Evolutionary conservation across 1,284 basidiomycete species (phyloP), one percentile per base, ranked within the genome.

Genomic region (Ceratobasidium sp.): DNA sequence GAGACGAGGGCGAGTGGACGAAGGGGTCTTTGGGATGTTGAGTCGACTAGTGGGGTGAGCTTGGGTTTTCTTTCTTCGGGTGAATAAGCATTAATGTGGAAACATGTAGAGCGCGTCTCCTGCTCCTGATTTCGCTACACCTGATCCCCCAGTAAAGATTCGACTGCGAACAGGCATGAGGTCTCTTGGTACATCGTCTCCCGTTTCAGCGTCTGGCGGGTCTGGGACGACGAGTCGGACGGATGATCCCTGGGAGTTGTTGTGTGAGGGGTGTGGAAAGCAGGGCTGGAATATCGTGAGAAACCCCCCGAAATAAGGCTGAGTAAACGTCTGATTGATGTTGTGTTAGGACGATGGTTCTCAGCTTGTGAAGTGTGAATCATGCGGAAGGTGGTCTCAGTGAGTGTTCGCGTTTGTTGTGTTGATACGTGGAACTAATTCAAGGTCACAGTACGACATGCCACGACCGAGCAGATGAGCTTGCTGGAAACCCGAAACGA

Each of bases 371-470:
- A 92, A 87, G 53, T 96, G 93, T 78, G 92, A 91, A 41, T 78
- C 81, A 52, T 96, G 93, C 79, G 86, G 85, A 23, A 90, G 88
- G 77, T 96, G 94, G 93, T 92, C 93, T 75, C 92, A 93, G 76
- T 76, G 59, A 55, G 75, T 72, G 3, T 48, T 39, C 21, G 61
- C 3, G 21, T 39, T 43, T 16, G 4, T 26, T 28, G 26, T 70
- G 21, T 1, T 23, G 21, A 4, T 12, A 10, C 10, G 3, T 10
- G 16, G 16, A 48, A 30, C 57, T 71, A 16, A 71, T 23, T 5
- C 18, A 30, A 14, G 21, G 30, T 23, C 23, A 18, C 60, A 76
- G 75, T 75, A 92, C 92, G 46, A 76, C 81, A n/a, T 93, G 92
- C 76, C 91, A 93, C 76, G 89, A 93, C 76, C 80, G 80, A 48